Percentiles rank a stretch among this genome's conserved stretches.
Conservation (phyloP, 345 rosid genomes). For the Acer yangbiense region DNA sequence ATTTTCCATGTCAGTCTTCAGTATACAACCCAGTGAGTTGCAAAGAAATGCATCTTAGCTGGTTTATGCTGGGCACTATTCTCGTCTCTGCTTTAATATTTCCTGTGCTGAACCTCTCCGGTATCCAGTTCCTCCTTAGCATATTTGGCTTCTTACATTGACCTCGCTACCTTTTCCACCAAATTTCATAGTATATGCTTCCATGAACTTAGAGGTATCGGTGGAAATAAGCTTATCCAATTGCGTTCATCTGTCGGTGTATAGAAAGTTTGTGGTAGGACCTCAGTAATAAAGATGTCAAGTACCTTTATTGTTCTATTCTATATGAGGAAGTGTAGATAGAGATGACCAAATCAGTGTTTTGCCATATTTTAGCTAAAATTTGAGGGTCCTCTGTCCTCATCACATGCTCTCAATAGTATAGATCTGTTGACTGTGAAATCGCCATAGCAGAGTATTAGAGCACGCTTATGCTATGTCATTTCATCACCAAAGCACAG, state of each 20-base stretch:
- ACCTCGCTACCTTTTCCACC: background rate
- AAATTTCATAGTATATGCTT: background rate
- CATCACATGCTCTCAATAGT: background rate
- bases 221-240: background rate
- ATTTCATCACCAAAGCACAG: background rate
- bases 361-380: background rate
- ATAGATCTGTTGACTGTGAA: background rate
- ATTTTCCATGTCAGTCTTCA: background rate
- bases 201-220: background rate
- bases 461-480: background rate
- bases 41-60: background rate
- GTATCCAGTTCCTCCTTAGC: background rate
- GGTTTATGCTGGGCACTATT: background rate
- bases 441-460: background rate
- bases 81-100: background rate
- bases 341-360: background rate
- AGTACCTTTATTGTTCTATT: background rate
- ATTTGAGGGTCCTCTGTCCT: background rate
- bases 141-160: background rate
- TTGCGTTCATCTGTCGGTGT: background rate
- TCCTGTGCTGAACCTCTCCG: background rate
- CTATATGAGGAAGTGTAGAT: background rate
- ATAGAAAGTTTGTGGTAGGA: background rate
- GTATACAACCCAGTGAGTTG: background rate
- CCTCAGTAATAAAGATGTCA: background rate